These are phyloP conservation scores for Phytophthora constricta DNA, from an alignment of 352 stramenopile species.

Conservation along the genomic window DNA sequence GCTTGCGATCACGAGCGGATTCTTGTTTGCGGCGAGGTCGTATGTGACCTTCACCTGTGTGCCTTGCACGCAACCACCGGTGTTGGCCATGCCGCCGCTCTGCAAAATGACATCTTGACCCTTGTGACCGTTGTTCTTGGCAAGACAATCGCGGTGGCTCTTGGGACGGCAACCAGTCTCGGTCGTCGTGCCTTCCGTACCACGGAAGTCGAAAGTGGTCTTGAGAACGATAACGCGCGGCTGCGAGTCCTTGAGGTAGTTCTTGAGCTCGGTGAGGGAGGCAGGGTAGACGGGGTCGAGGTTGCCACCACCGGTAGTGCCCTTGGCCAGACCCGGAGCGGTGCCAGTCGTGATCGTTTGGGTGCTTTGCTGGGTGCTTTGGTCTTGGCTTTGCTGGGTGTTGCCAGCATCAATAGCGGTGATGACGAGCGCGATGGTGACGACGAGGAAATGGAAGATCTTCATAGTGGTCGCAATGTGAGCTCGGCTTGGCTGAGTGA, in stretches of 20 bases:
- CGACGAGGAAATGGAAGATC: conserved; percentile 24
- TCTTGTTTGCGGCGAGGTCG: conserved; percentile 25
- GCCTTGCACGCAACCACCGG: conserved; percentile 43
- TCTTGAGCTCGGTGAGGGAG: conserved; percentile 49
- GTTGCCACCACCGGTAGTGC: conserved; percentile 54
- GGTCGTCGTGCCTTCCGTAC: conserved; percentile 52
- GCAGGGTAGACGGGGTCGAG: conserved; percentile 46
- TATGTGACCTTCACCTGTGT: conserved; percentile 34
- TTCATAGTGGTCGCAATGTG: conserved; percentile 27
- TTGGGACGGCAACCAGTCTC: conserved; percentile 53
- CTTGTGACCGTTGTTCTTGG: conserved; percentile 62
- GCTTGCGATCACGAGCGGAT: conserved; percentile 29
- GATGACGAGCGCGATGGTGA: conserved; percentile 33
- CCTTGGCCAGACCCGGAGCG: conserved; percentile 28
- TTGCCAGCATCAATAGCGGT: neutral
- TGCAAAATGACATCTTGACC: conserved; percentile 64
- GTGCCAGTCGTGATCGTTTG: conserved; percentile 19
- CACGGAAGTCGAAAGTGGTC: conserved; percentile 56
- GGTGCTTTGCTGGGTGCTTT: conserved; percentile 36
- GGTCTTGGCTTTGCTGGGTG: conserved; percentile 36
- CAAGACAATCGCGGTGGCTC: conserved; percentile 48
- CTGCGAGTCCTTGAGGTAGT: conserved; percentile 44
- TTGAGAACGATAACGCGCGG: conserved; percentile 59
- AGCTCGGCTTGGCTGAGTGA: conserved; percentile 2
- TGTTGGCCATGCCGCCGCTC: conserved; percentile 52